These are phyloP conservation scores for Gryganskiella cystojenkinii DNA, from an alignment of 192 early-diverging fungal genomes.

Conservation along the genomic window DNA sequence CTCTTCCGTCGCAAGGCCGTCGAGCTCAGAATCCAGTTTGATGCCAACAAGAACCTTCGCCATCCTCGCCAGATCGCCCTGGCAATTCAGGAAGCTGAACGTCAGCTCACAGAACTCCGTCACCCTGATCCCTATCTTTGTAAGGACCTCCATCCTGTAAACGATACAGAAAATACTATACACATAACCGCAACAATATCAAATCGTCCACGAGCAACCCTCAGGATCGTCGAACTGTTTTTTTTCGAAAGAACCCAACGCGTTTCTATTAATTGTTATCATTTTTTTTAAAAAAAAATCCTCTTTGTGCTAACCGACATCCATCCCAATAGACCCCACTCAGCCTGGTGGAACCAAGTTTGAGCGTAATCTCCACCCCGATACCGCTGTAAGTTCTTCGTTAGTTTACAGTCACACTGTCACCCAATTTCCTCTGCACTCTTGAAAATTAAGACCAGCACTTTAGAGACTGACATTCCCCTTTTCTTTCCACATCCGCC, in stretches of 20 bases:
- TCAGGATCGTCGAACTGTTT: too few species aligned
- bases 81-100: slow-evolving; percentile 77
- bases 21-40: slow-evolving; percentile 87
- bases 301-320: too few species aligned
- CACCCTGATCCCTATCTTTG: slow-evolving; percentile 90
- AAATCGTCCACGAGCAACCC: background rate
- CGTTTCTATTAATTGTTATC: too few species aligned
- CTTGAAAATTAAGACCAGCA: too few species aligned
- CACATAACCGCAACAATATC: background rate
- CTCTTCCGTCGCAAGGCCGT: slow-evolving; percentile 85
- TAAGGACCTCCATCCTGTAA: slow-evolving; percentile 31
- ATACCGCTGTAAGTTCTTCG: slow-evolving; percentile 57
- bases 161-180: background rate
- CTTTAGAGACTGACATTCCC: background rate
- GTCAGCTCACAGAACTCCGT: slow-evolving; percentile 73
- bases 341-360: slow-evolving; percentile 82
- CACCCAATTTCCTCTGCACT: background rate
- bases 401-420: background rate
- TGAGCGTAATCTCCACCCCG: slow-evolving; percentile 83
- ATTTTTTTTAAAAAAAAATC: too few species aligned
- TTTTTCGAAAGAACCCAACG: too few species aligned
- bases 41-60: slow-evolving; percentile 77
- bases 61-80: slow-evolving; percentile 78
- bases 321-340: slow-evolving; percentile 64
- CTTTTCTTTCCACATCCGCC: too few species aligned